Conservation (phyloP, 768 basidiomycete genomes). For the Tephrocybe sp. region DNA sequence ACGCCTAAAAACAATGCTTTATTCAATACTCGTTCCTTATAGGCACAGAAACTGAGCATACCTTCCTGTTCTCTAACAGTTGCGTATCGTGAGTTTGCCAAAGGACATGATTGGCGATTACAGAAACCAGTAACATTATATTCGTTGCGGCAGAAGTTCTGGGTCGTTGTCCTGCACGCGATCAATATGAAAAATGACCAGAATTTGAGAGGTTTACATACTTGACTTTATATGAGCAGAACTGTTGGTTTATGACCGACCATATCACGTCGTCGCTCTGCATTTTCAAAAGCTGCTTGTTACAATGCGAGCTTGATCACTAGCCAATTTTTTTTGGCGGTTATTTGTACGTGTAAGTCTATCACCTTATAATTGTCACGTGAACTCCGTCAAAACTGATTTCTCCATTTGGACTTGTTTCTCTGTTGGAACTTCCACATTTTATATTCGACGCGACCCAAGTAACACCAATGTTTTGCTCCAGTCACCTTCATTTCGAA, state of each 20-base stretch:
- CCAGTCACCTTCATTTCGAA: too few relatives aligned
- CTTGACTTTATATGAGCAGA: conserved; percentile 99
- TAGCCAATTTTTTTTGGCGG: conserved; percentile 13
- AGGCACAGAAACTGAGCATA: conserved; percentile 26
- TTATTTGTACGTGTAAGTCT: conserved; percentile 15
- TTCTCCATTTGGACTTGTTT: neutral
- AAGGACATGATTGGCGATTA: conserved; percentile 90
- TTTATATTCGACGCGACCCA: too few relatives aligned
- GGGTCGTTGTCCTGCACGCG: conserved; percentile 75
- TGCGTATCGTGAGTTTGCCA: conserved; percentile 97
- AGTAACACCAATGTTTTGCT: too few relatives aligned
- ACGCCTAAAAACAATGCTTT: conserved; percentile 48
- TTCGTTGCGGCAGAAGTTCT: conserved; percentile 98
- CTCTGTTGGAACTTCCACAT: too few relatives aligned
- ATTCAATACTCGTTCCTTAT: neutral
- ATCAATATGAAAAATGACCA: conserved; percentile 7
- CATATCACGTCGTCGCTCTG: conserved; percentile 99
- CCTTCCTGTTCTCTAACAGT: conserved; percentile 98
- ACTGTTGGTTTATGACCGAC: conserved; percentile 92
- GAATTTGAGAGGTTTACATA: conserved; percentile 42
- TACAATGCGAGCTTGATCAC: neutral
- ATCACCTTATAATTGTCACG: conserved; percentile 7
- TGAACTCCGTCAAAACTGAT: neutral
- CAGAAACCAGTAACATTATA: conserved; percentile 98
- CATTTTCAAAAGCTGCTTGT: conserved; percentile 39